Percentiles rank a stretch among this genome's conserved stretches.
Conservation (phyloP, 257 asterid genomes). For the Plantago elongata region DNA sequence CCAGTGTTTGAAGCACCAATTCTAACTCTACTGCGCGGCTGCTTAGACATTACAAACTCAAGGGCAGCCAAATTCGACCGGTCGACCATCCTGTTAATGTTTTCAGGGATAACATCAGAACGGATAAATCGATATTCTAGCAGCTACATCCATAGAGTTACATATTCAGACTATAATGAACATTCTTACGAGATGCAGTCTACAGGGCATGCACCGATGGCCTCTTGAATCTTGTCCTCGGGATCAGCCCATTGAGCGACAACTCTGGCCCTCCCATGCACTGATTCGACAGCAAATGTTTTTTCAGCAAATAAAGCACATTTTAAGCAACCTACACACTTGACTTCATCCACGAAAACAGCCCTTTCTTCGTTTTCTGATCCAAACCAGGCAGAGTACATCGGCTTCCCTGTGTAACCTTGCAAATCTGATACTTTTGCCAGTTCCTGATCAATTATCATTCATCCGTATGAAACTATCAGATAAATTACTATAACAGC, state of each 20-base stretch:
- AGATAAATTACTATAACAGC: neutral
- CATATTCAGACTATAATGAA: neutral
- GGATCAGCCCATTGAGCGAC: conserved; percentile 96
- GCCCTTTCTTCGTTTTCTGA: conserved; percentile 65
- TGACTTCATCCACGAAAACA: conserved; percentile 87
- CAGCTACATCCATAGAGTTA: neutral
- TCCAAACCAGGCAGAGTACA: conserved; percentile 75
- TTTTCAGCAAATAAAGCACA: conserved; percentile 82
- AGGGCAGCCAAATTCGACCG: conserved; percentile 81
- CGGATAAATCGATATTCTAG: neutral
- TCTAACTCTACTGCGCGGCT: conserved; percentile 69
- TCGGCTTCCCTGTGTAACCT: conserved; percentile 83
- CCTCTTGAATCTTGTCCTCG: conserved; percentile 68
- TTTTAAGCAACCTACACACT: conserved; percentile 86
- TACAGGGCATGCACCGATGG: conserved; percentile 77
- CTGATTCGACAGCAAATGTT: conserved; percentile 80
- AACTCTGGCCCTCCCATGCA: conserved; percentile 82
- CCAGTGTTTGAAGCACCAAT: conserved; percentile 65
- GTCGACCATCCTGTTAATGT: conserved; percentile 49
- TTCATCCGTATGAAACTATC: neutral
- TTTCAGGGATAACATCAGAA: neutral
- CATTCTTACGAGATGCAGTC: conserved; percentile 83
- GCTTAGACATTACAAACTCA: conserved; percentile 85
- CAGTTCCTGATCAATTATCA: conserved; percentile 41
- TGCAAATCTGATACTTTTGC: conserved; percentile 70